Percentiles rank a stretch among this genome's conserved stretches.
Evolutionary conservation across 805 yeast species (phyloP).

Genomic region (Cyberlindnera maclurae): DNA sequence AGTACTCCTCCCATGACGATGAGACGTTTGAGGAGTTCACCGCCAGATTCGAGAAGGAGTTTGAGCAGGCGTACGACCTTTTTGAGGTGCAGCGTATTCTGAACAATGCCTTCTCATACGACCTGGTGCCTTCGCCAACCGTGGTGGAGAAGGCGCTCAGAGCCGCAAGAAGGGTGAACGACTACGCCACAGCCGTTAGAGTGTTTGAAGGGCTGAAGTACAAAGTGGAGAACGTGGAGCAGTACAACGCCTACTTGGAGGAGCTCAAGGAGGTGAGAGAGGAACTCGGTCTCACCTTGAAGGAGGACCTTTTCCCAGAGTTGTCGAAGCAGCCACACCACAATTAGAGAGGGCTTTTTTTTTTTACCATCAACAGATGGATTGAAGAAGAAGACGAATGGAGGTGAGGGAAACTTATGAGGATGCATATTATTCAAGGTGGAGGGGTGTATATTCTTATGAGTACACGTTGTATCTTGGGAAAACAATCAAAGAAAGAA

Average conservation of each 20-base stretch:
- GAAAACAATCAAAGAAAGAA: too few relatives aligned
- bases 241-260: slow-evolving; percentile 92
- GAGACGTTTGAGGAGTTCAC: slow-evolving; percentile 96
- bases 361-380: background rate
- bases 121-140: slow-evolving; percentile 95
- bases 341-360: slow-evolving; percentile 14
- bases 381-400: background rate
- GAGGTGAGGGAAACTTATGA: too few relatives aligned
- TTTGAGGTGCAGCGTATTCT: slow-evolving; percentile 90
- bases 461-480: too few relatives aligned
- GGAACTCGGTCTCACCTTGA: slow-evolving; percentile 88
- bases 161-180: slow-evolving; percentile 98
- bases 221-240: slow-evolving; percentile 92
- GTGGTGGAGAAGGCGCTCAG: slow-evolving; percentile 92
- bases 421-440: too few relatives aligned
- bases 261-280: slow-evolving; percentile 88
- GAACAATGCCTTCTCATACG: slow-evolving; percentile 97
- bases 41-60: slow-evolving; percentile 84
- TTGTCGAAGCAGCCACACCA: slow-evolving; percentile 18
- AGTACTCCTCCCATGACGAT: slow-evolving; percentile 76
- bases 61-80: slow-evolving; percentile 85
- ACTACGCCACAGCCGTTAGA: slow-evolving; percentile 97
- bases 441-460: too few relatives aligned
- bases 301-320: slow-evolving; percentile 73
- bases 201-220: slow-evolving; percentile 95